Conservation (phyloP, 345 rosid genomes). For the Lepidium didymum region DNA sequence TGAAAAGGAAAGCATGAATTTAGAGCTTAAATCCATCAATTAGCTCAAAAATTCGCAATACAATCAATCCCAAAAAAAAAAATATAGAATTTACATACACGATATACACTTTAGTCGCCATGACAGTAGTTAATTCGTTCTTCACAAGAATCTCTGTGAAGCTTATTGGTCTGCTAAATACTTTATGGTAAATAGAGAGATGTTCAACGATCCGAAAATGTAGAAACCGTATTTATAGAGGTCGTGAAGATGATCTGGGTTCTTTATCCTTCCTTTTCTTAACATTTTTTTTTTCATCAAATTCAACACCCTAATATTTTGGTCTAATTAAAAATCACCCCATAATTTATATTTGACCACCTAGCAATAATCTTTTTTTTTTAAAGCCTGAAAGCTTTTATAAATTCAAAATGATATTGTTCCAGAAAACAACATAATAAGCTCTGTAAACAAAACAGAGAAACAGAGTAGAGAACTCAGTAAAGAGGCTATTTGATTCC, state of each 20-base stretch:
- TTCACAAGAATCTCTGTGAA: not conserved
- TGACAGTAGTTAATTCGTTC: conserved; percentile 15
- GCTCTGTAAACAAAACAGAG: too few relatives aligned
- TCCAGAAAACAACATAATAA: too few relatives aligned
- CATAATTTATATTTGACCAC: not conserved
- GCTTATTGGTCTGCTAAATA: not conserved
- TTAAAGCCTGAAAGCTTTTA: too few relatives aligned
- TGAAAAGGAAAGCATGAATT: not conserved
- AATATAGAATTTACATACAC: conserved; percentile 41
- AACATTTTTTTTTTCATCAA: not conserved
- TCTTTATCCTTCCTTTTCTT: not conserved
- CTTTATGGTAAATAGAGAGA: not conserved
- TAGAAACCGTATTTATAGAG: conserved; percentile 41
- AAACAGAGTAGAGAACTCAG: too few relatives aligned
- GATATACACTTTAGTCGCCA: conserved; percentile 71
- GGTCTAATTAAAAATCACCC: conserved; percentile 6
- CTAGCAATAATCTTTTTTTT: too few relatives aligned
- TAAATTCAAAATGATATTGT: too few relatives aligned
- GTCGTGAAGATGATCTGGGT: not conserved
- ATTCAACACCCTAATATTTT: conserved; percentile 1
- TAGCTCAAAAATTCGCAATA: not conserved
- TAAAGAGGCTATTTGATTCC: too few relatives aligned
- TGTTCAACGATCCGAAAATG: conserved; percentile 24
- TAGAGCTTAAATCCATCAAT: not conserved
- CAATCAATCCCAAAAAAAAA: not conserved